phyloP scores from a whole-genome alignment of 2,329 filamentous ascomycete genomes.

The Fusarium camptoceras region DNA sequence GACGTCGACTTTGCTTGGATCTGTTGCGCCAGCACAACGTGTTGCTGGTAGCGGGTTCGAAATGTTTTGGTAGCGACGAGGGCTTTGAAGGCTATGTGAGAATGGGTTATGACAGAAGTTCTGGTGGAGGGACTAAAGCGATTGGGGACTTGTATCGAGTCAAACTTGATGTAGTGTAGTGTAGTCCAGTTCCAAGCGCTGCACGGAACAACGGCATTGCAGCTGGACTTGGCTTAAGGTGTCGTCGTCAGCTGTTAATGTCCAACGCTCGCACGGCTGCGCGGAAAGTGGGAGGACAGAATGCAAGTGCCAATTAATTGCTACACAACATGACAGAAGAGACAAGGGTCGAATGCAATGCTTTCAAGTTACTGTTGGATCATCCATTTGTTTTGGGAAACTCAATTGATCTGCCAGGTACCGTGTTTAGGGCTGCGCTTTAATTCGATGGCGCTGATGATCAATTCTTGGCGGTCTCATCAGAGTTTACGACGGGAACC shows the following conservation, averaged over 20 bases:
- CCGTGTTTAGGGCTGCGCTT: conserved; percentile 6
- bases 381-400: conserved; percentile 8
- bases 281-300: conserved; percentile 33
- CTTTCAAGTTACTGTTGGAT: conserved; percentile 5
- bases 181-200: neutral
- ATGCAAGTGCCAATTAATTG: conserved; percentile 25
- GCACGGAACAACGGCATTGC: conserved; percentile 38
- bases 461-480: conserved; percentile 34
- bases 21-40: conserved; percentile 77
- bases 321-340: conserved; percentile 12
- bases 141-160: conserved; percentile 56
- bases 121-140: conserved; percentile 72
- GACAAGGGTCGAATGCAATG: conserved; percentile 25
- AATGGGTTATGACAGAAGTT: conserved; percentile 79
- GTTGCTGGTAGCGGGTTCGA: conserved; percentile 78
- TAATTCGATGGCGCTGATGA: conserved; percentile 31
- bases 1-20: conserved; percentile 75
- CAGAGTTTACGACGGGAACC: conserved; percentile 12
- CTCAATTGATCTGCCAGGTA: conserved; percentile 34
- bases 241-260: conserved; percentile 41
- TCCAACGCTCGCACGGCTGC: conserved; percentile 11
- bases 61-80: conserved; percentile 74
- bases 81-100: conserved; percentile 82
- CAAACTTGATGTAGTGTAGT: conserved; percentile 16
- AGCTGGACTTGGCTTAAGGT: conserved; percentile 39